Percentiles rank a stretch among this genome's conserved stretches.
phyloP scores from a whole-genome alignment of 805 yeast species.

The Candida endomychidarum region DNA sequence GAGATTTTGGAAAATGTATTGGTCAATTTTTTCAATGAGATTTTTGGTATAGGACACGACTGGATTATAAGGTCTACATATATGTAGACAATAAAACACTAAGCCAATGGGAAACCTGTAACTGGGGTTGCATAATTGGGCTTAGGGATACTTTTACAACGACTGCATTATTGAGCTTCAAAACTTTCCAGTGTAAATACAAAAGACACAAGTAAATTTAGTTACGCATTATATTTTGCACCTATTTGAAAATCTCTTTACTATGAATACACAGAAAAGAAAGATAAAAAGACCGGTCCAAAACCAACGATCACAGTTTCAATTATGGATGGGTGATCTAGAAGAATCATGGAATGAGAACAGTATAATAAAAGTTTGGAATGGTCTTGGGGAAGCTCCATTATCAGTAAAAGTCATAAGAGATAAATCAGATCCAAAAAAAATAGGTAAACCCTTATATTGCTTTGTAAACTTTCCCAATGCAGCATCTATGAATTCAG shows the following conservation, averaged over 20 bases:
- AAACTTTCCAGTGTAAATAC: too few relatives aligned
- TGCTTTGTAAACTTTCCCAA: conserved; percentile 77
- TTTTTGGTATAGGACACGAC: conserved; percentile 1
- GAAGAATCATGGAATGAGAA: conserved; percentile 83
- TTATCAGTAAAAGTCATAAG: conserved; percentile 64
- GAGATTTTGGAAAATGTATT: conserved; percentile 1
- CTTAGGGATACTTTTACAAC: neutral
- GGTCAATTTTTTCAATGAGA: conserved; percentile 4
- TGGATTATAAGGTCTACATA: too few relatives aligned
- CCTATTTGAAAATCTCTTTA: too few relatives aligned
- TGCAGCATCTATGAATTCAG: conserved; percentile 60
- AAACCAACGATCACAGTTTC: conserved; percentile 22
- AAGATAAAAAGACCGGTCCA: conserved; percentile 1
- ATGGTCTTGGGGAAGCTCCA: conserved; percentile 61
- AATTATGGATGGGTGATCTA: conserved; percentile 88
- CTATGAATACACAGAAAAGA: conserved; percentile 1
- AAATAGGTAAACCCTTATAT: conserved; percentile 41
- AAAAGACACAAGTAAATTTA: too few relatives aligned
- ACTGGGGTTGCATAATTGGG: too few relatives aligned
- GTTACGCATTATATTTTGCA: too few relatives aligned
- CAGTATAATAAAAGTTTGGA: conserved; percentile 68
- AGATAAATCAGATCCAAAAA: conserved; percentile 54
- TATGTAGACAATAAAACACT: too few relatives aligned
- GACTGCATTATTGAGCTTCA: neutral
- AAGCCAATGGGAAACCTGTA: too few relatives aligned